Conservation (phyloP, 306 rosid genomes). For the Fragaria nilgerrensis region DNA sequence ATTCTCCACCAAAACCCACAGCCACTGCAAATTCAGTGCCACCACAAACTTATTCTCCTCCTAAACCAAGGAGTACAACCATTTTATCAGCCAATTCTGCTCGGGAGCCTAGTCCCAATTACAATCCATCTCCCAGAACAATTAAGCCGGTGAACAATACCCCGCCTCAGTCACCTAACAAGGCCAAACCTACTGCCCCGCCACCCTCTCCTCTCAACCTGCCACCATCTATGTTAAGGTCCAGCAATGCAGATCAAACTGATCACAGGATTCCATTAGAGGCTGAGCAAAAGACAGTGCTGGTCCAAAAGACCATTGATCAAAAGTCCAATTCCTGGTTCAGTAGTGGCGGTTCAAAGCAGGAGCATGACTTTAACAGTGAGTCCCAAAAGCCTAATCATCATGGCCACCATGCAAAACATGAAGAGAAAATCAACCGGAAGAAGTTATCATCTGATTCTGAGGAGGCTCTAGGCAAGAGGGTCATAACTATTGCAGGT, state of each 20-base stretch:
- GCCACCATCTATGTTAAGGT: conserved; percentile 50
- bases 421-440: conserved; percentile 27
- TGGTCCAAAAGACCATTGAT: conserved; percentile 56
- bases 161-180: conserved; percentile 41
- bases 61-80: conserved; percentile 4
- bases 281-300: conserved; percentile 65
- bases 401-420: conserved; percentile 19
- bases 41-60: conserved; percentile 18
- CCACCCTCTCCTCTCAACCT: conserved; percentile 67
- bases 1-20: conserved; percentile 17
- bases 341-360: conserved; percentile 17
- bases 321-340: conserved; percentile 27
- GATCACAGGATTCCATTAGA: conserved; percentile 44
- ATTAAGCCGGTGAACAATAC: conserved; percentile 22
- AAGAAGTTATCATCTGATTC: conserved; percentile 29
- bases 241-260: conserved; percentile 13
- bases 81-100: background rate
- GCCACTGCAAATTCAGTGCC: background rate
- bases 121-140: conserved; percentile 27
- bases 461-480: conserved; percentile 27
- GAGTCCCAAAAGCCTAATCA: conserved; percentile 16
- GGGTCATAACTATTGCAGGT: conserved; percentile 65
- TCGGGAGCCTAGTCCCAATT: conserved; percentile 7
- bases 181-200: conserved; percentile 20
- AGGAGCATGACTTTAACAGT: conserved; percentile 7